Percentiles rank a stretch among this genome's conserved stretches.
These are phyloP conservation scores for Russula olivacea DNA, from an alignment of 768 basidiomycete species.

Conservation along the genomic window DNA sequence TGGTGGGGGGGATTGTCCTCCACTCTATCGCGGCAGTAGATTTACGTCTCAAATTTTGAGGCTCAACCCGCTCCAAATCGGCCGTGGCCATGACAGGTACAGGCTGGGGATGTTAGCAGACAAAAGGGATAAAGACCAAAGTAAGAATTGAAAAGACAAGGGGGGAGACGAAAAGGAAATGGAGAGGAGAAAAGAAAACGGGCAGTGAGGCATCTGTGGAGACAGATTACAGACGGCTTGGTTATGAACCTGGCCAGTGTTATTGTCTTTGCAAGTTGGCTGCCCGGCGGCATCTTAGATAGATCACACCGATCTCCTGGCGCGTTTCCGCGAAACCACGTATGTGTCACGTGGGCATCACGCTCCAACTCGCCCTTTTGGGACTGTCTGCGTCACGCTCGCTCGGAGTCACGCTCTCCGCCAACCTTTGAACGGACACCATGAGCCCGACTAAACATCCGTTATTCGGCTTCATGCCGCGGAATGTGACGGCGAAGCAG, in stretches of 20 bases:
- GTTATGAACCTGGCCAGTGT: slow-evolving; percentile 21
- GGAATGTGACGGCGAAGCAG: slow-evolving; percentile 38
- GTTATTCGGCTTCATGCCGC: slow-evolving; percentile 41
- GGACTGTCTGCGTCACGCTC: not conserved
- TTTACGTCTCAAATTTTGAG: slow-evolving; percentile 16
- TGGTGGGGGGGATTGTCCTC: slow-evolving; percentile 25
- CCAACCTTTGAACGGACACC: too few species aligned
- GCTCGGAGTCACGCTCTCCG: not conserved
- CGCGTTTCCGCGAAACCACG: slow-evolving; percentile 8
- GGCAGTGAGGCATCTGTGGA: slow-evolving; percentile 4
- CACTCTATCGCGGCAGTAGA: slow-evolving; percentile 24
- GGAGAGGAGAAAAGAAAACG: slow-evolving; percentile 4
- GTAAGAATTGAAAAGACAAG: not conserved
- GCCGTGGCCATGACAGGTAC: slow-evolving; percentile 5
- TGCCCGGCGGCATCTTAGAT: not conserved
- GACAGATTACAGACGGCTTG: slow-evolving; percentile 4
- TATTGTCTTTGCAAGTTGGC: slow-evolving; percentile 17
- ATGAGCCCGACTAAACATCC: slow-evolving; percentile 29
- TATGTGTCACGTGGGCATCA: slow-evolving; percentile 7
- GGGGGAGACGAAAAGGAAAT: not conserved
- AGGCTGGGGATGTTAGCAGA: slow-evolving; percentile 7
- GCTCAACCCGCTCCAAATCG: slow-evolving; percentile 14
- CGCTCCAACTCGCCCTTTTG: not conserved
- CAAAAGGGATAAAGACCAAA: slow-evolving; percentile 7
- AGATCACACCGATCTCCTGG: slow-evolving; percentile 12